Base-by-base conservation (phyloP, 2,329 filamentous ascomycete species). In the Bipolaris zeicola region DNA sequence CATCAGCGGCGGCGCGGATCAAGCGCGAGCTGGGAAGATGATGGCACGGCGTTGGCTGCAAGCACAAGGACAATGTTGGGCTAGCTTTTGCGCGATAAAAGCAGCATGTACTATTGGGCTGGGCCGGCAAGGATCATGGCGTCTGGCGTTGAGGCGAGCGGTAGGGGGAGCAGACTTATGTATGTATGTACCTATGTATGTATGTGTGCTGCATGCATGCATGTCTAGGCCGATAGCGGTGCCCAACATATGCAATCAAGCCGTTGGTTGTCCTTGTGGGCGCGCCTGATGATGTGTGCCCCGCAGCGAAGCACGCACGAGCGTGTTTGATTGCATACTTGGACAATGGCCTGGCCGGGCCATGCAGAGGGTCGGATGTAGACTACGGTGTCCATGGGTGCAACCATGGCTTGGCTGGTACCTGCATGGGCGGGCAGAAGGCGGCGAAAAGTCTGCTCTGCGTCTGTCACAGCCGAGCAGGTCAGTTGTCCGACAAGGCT, bases 1-100 rank as follows among this genome's bases (percentile, higher is more conserved):
- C 68, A 24, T 85, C 84, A 59, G 85, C 85, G 56, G 85, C 84
- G 53, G 87, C 82, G 50, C 81, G 87, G 66, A 72, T 90, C 67
- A 81, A 85, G 64, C 83, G 83, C 67, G 86, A 89, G 65, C 73
- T 88, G 55, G 85, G 81, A 28, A 79, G 85, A 58, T 81, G 66
- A 46, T 24, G n/a, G 18, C 33, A 18, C 6, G 6, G 6, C 22
- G 10, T 33, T 26, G 33, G 18, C 20, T 31, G 18, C 24, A 20
- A 16, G 24, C 33, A 18, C 33, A 47, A 16, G 36, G 45, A 28
- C 33, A 47, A 6, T 14, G 33, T 5, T 45, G 43, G 16, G 26
- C 26, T 3, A 33, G 10, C 10, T 13, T 14, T 14, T 16, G 43
- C 28, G 16, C 16, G 43, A 45, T 45, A 45, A 34, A 33, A 20